Evolutionary conservation across 495 filamentous ascomycete genomes (phyloP).

Genomic region (Penicillium flavigenum): DNA sequence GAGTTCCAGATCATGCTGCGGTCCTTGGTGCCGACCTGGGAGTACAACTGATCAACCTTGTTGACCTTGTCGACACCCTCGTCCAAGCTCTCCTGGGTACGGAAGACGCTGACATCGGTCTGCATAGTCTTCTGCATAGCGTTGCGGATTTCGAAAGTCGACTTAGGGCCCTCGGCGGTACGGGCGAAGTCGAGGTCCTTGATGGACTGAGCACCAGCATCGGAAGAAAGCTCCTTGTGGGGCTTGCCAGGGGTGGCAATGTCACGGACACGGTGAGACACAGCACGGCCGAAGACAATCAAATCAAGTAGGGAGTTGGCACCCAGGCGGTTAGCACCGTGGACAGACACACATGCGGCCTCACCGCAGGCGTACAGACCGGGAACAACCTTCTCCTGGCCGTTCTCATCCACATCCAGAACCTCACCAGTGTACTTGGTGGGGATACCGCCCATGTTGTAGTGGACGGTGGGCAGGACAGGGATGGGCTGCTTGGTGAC

Average conservation of each 20-base stretch:
- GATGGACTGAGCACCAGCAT: slow-evolving; percentile 85
- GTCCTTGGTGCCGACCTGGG: slow-evolving; percentile 88
- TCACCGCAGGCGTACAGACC: slow-evolving; percentile 96
- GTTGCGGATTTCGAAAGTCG: slow-evolving; percentile 78
- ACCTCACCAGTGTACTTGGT: slow-evolving; percentile 97
- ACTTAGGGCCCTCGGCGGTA: slow-evolving; percentile 78
- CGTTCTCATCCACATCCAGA: slow-evolving; percentile 74
- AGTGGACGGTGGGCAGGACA: slow-evolving; percentile 95
- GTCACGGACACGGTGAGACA: slow-evolving; percentile 92
- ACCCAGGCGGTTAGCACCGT: slow-evolving; percentile 95
- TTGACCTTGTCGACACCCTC: slow-evolving; percentile 80
- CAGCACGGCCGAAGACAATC: slow-evolving; percentile 94
- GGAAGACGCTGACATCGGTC: slow-evolving; percentile 94
- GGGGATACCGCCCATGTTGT: slow-evolving; percentile 99
- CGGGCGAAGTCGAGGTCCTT: slow-evolving; percentile 81
- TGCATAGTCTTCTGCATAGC: slow-evolving; percentile 99
- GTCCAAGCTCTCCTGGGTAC: slow-evolving; percentile 85
- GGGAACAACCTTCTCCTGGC: slow-evolving; percentile 89
- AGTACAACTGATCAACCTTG: slow-evolving; percentile 76
- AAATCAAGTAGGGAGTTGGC: slow-evolving; percentile 97
- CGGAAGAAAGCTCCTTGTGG: slow-evolving; percentile 71
- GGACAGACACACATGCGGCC: slow-evolving; percentile 94
- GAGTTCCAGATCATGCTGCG: slow-evolving; percentile 99
- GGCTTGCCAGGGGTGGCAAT: slow-evolving; percentile 76
- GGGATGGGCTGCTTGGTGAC: slow-evolving; percentile 96